Percentiles rank a stretch among this genome's conserved stretches.
Conservation (phyloP, 108 stramenopile species). For the Skeletonema potamos region DNA sequence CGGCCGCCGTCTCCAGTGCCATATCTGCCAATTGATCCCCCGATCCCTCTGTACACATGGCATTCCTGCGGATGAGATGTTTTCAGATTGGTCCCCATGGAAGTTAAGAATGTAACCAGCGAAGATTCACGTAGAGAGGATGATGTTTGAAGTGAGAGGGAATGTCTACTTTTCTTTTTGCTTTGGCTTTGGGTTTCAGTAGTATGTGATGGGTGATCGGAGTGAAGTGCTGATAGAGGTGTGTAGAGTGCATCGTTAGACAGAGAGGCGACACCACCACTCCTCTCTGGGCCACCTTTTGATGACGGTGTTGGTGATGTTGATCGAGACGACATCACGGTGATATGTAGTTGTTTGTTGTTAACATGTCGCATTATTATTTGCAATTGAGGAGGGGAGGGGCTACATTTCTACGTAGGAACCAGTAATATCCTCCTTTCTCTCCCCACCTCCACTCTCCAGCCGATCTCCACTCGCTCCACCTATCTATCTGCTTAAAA, state of each 20-base stretch:
- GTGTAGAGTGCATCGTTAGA: constrained; percentile 44
- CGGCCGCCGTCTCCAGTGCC: constrained; percentile 30
- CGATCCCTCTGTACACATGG: constrained; percentile 10
- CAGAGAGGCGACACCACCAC: constrained; percentile 7
- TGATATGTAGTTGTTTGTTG: no score
- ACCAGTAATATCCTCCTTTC: neutral
- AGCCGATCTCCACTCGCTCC: no score
- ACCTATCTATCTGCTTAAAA: no score
- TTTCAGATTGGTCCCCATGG: constrained; percentile 11
- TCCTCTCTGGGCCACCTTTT: neutral
- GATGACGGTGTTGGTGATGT: constrained; percentile 5
- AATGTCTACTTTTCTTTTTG: constrained; percentile 20
- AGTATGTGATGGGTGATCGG: neutral
- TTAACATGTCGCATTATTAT: no score
- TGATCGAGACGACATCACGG: constrained; percentile 7
- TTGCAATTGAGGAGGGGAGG: no score
- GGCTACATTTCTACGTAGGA: no score
- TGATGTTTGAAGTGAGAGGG: constrained; percentile 33
- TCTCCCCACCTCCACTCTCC: neutral
- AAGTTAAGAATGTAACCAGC: constrained; percentile 15
- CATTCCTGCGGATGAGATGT: constrained; percentile 18
- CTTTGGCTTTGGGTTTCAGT: neutral
- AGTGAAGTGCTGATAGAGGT: constrained; percentile 11
- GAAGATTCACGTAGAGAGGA: constrained; percentile 30
- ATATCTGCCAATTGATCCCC: constrained; percentile 9